Base-by-base conservation (phyloP, 2,329 filamentous ascomycete species). In the Botrytis sinoallii region DNA sequence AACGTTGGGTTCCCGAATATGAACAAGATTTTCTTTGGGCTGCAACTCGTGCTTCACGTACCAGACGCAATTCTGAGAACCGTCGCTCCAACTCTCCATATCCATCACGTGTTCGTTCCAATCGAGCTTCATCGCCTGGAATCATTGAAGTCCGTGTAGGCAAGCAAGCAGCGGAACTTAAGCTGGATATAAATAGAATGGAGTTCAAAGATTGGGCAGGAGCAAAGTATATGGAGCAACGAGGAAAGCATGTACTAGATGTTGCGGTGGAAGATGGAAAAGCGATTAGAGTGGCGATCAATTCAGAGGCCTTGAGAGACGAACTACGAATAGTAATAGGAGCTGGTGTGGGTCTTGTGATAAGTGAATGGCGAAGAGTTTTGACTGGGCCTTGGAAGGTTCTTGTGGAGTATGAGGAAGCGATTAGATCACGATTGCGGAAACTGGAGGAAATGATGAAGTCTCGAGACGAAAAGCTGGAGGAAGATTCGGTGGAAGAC, bases 11-110 rank as follows among this genome's bases (percentile, higher is more conserved):
- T 71, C 87, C 89, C 5, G 89, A 93, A 77, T 87, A 88, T 75
- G 88, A 93, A 80, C 92, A 93, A 79, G 88, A 93, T 74, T 84
- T 89, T 74, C 86, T 94, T 65, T 94, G 92, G 87, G 87, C 88
- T 61, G 91, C 94, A 82, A 93, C 92, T 4, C 86, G 86, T 76
- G 84, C 86, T 59, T 81, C 93, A 75, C 74, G 79, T 48, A 29
- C 46, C 3, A 67, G 25, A 22, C 25, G 25, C 0, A 29, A 40
- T 7, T 9, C 25, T 9, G 14, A 8, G 5, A 35, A 55, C 4
- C 25, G 14, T 22, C 22, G 7, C 8, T 38, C 16, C 9, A 20
- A 6, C 25, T 29, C 29, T 10, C 25, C 20, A 40, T 25, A 18
- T 22, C 65, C 32, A 55, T 29, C 65, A 14, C 65, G 46, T 0